Percentiles rank a stretch among this genome's conserved stretches.
These are phyloP conservation scores for Coemansia sp. DNA, from an alignment of 192 early-diverging fungal species.

Conservation along the genomic window DNA sequence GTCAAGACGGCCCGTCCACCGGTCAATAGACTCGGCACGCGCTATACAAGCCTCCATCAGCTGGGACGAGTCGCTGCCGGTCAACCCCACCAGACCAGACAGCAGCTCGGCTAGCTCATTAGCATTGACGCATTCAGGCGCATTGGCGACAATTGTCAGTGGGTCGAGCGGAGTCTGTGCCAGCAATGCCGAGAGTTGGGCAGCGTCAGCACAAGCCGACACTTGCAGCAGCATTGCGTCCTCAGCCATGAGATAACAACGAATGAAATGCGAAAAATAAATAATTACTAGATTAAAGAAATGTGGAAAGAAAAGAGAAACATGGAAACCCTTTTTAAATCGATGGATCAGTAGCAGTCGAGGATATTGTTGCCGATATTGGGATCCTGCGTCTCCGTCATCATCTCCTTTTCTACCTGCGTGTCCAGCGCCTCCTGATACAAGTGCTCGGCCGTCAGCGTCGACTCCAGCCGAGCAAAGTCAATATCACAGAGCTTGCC, in stretches of 20 bases:
- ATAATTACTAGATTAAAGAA: neutral
- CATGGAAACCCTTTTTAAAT: neutral
- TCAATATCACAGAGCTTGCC: slow-evolving; percentile 25
- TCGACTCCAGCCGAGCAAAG: slow-evolving; percentile 25
- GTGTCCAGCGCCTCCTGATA: slow-evolving; percentile 52
- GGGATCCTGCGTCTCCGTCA: slow-evolving; percentile 31
- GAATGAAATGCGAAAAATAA: neutral
- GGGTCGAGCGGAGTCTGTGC: slow-evolving; percentile 3
- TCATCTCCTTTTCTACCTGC: slow-evolving; percentile 39
- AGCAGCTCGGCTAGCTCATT: slow-evolving; percentile 10
- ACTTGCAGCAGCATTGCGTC: slow-evolving; percentile 5
- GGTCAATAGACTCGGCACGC: slow-evolving; percentile 29
- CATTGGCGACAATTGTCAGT: slow-evolving; percentile 13
- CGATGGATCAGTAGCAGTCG: slow-evolving; percentile 31
- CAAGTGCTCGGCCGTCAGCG: slow-evolving; percentile 39
- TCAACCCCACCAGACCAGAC: neutral
- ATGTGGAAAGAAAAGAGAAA: neutral
- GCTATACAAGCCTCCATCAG: slow-evolving; percentile 9
- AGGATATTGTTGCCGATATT: slow-evolving; percentile 53
- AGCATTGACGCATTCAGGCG: slow-evolving; percentile 25
- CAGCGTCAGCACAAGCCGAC: slow-evolving; percentile 3
- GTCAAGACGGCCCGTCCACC: slow-evolving; percentile 31
- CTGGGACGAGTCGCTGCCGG: neutral
- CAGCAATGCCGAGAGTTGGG: slow-evolving; percentile 3
- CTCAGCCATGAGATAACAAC: neutral